Percentiles rank a stretch among this genome's conserved stretches.
Evolutionary conservation across 495 filamentous ascomycete species (phyloP).

Genomic region (Diplogelasinospora grovesii): DNA sequence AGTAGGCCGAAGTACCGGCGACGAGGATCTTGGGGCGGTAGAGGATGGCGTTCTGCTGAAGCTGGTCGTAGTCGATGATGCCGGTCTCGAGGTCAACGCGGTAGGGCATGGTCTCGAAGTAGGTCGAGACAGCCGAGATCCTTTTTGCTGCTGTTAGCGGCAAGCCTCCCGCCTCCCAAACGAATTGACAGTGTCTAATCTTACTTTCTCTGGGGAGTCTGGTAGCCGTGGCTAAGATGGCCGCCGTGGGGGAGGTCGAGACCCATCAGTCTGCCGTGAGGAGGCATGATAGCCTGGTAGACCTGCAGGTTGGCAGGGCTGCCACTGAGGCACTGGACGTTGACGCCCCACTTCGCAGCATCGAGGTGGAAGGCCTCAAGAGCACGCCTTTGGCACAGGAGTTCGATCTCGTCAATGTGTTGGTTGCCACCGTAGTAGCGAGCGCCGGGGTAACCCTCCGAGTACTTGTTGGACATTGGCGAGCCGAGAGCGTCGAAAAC

Average conservation of each 20-base stretch:
- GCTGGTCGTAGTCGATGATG: conserved; percentile 92
- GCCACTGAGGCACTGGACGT: conserved; percentile 90
- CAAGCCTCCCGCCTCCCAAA: no score
- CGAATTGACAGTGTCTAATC: conserved; percentile 15
- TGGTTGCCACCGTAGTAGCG: conserved; percentile 99
- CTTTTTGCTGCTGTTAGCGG: no score
- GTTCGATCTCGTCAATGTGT: conserved; percentile 95
- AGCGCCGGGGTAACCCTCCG: conserved; percentile 95
- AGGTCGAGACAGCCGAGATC: conserved; percentile 89
- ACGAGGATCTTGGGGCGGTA: conserved; percentile 96
- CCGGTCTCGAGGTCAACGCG: conserved; percentile 85
- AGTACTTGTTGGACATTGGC: conserved; percentile 98
- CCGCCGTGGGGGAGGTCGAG: conserved; percentile 96
- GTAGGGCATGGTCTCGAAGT: conserved; percentile 95
- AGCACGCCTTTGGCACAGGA: conserved; percentile 91
- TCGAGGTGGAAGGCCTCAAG: conserved; percentile 87
- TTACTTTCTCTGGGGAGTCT: conserved; percentile 85
- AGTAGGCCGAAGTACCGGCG: conserved; percentile 97
- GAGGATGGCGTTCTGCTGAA: conserved; percentile 86
- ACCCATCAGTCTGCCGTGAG: conserved; percentile 95
- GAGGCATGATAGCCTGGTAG: conserved; percentile 97
- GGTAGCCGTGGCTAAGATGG: conserved; percentile 97
- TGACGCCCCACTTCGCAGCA: conserved; percentile 91
- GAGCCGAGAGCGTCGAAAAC: conserved; percentile 87
- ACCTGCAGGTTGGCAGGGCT: conserved; percentile 96